Evolutionary conservation across 1,284 basidiomycete species (phyloP), one percentile per base, ranked within the genome.

Genomic region (Cryptococcus sp.): DNA sequence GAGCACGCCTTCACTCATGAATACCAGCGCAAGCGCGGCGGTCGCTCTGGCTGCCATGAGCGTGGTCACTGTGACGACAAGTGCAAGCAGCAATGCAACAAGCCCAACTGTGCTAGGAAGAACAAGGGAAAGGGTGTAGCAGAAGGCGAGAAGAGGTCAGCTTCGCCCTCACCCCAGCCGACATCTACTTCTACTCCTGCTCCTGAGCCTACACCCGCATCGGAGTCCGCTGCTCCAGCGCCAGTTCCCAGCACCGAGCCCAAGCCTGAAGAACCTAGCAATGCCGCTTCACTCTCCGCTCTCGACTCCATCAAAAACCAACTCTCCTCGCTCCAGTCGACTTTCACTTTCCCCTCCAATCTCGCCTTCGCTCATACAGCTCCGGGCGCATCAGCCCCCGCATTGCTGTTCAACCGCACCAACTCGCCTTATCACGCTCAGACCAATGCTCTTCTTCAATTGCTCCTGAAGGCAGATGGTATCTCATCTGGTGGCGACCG

Each of bases 181-280:
- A 10, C 29, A 34, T 51, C 56, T 34, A 48, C 41, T 23, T 19
- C 57, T 19, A 38, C 40, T 47, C 39, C 50, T 23, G 46, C 49
- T 23, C 53, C 58, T 41, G 43, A 58, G 22, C 52, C 62, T 44
- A 19, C 50, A 11, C 6, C 16, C 4, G 50, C 68, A 88, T 10
- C 29, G 29, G 84, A 50, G 92, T 91, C 75, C 93, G 93, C 80
- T 93, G 89, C 74, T 89, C 89, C 64, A 83, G 83, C 39, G 94
- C 89, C 22, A 89, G 82, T 78, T 92, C 94, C 53, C 91, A 83
- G 88, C 91, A 93, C 84, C 92, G 78, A 19, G 93, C 77, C 47
- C 87, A 45, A 47, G 10, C 17, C 46, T 20, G 51, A 49, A 48
- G 59, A 59, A 16, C 48, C 47, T 43, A 46, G 49, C n/a, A 50